phyloP scores from a whole-genome alignment of 1,139 yeast genomes.

The Waltiozyma sp. region DNA sequence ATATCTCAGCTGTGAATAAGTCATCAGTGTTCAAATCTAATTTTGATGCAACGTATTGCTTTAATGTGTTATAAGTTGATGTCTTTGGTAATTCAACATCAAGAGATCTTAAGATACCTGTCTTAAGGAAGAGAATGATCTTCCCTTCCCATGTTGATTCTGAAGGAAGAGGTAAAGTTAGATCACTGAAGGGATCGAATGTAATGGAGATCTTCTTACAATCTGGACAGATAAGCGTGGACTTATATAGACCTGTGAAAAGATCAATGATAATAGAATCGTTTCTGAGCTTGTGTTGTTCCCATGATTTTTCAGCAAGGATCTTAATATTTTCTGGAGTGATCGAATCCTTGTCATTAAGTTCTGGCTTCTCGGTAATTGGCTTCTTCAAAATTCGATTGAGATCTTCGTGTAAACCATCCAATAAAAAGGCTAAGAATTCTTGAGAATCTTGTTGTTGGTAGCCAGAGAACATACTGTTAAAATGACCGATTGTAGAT shows the following conservation, averaged over 20 bases:
- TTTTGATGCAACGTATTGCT: constrained; percentile 46
- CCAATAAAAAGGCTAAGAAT: constrained; percentile 78
- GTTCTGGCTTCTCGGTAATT: constrained; percentile 79
- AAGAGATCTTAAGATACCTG: constrained; percentile 36
- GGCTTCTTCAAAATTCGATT: constrained; percentile 78
- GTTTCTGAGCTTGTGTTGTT: constrained; percentile 66
- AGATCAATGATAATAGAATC: constrained; percentile 79
- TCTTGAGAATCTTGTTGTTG: constrained; percentile 96
- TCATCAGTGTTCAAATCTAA: constrained; percentile 32
- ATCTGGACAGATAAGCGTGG: constrained; percentile 79
- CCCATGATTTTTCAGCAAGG: constrained; percentile 74
- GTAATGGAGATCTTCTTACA: constrained; percentile 78
- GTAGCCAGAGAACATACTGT: constrained; percentile 77
- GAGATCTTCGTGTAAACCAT: constrained; percentile 89
- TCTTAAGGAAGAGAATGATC: constrained; percentile 50
- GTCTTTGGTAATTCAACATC: constrained; percentile 67
- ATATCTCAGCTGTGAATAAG: constrained; percentile 61
- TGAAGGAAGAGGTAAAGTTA: constrained; percentile 83
- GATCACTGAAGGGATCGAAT: constrained; percentile 88
- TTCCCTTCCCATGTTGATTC: constrained; percentile 64
- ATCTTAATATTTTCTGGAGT: constrained; percentile 43
- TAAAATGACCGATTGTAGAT: constrained; percentile 65
- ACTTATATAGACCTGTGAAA: constrained; percentile 84
- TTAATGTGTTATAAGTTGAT: constrained; percentile 54
- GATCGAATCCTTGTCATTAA: constrained; percentile 44